Conservation (phyloP, 345 rosid species). For the Acer negundo region DNA sequence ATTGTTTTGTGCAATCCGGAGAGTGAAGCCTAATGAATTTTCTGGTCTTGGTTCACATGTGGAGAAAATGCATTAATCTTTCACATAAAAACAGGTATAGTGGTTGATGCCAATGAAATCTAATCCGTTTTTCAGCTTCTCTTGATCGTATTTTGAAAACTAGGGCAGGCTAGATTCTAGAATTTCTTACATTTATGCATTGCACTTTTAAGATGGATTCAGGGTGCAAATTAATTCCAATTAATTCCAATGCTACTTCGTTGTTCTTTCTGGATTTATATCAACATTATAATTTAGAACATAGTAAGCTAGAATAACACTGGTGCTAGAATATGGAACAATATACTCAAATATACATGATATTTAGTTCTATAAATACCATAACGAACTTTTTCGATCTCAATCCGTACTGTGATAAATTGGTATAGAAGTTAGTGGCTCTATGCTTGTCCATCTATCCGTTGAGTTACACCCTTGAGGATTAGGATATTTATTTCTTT, state of each 20-base stretch:
- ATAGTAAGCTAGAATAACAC: neutral
- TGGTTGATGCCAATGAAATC: slow-evolving; percentile 32
- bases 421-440: no score
- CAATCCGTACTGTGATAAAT: no score
- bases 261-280: slow-evolving; percentile 28
- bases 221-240: neutral
- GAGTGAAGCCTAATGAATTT: slow-evolving; percentile 18
- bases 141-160: slow-evolving; percentile 27
- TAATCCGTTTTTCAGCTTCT: slow-evolving; percentile 26
- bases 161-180: slow-evolving; percentile 29
- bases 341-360: slow-evolving; percentile 17
- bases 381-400: no score
- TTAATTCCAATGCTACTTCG: slow-evolving; percentile 34
- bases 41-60: slow-evolving; percentile 17
- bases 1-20: slow-evolving; percentile 19
- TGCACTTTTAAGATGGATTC: neutral
- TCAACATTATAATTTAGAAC: neutral
- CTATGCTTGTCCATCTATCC: no score
- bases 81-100: neutral
- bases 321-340: neutral
- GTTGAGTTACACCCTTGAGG: no score
- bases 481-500: no score
- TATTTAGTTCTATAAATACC: slow-evolving; percentile 27
- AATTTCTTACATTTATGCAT: slow-evolving; percentile 31
- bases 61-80: slow-evolving; percentile 34